Conservation (phyloP, 2,329 filamentous ascomycete genomes). For the Cladophialophora yegresii region DNA sequence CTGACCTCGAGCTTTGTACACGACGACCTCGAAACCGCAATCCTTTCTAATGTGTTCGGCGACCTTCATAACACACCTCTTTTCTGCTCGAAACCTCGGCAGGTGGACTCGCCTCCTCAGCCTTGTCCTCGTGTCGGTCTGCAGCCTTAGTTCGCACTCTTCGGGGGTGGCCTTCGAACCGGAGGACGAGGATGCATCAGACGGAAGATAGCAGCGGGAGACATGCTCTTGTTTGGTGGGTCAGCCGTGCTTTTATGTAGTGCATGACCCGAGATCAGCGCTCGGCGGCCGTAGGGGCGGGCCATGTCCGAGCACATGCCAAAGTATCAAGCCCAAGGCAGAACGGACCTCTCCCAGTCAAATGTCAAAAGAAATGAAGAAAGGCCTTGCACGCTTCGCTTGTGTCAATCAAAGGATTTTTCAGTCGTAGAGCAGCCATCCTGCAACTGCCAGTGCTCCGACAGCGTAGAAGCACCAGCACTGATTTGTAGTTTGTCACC, state of each 20-base stretch:
- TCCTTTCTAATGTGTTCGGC: conserved; percentile 19
- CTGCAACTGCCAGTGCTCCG: neutral
- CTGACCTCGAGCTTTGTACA: conserved; percentile 32
- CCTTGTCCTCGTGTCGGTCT: neutral
- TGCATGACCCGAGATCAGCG: conserved; percentile 4
- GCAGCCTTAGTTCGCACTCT: neutral
- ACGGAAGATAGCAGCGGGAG: conserved; percentile 16
- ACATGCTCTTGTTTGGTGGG: neutral
- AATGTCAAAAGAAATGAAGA: conserved; percentile 19
- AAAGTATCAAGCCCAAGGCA: conserved; percentile 20
- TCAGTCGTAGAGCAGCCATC: neutral
- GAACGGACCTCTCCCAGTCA: conserved; percentile 25
- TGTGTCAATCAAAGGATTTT: neutral
- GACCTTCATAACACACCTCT: conserved; percentile 3
- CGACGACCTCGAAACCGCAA: conserved; percentile 26
- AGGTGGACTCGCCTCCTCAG: neutral
- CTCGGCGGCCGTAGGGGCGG: conserved; percentile 8
- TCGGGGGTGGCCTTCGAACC: conserved; percentile 9
- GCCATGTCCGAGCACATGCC: conserved; percentile 11
- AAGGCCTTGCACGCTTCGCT: conserved; percentile 16
- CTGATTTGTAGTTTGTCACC: conserved; percentile 26
- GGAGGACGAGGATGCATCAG: conserved; percentile 6
- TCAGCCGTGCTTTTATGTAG: conserved; percentile 16
- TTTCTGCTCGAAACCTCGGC: neutral
- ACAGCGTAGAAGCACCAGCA: neutral